These are phyloP conservation scores for Trichophaea hybrida DNA, from an alignment of 2,329 filamentous ascomycete genomes.

Conservation along the genomic window DNA sequence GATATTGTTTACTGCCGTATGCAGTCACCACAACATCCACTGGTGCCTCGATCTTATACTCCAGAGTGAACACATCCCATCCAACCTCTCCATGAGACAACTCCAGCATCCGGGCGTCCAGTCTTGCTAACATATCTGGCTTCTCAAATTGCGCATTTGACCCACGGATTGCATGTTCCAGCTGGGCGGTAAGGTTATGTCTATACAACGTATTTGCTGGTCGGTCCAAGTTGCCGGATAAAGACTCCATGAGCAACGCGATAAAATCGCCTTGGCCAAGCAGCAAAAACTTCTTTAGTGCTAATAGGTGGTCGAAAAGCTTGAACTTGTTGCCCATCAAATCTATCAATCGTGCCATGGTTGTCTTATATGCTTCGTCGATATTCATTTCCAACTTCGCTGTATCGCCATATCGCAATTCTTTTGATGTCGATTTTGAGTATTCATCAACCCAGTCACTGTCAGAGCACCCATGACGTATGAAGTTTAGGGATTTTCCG, in stretches of 20 bases:
- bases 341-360: slow-evolving; percentile 85
- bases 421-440: slow-evolving; percentile 81
- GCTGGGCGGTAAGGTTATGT: slow-evolving; percentile 90
- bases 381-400: slow-evolving; percentile 84
- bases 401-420: slow-evolving; percentile 83
- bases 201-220: slow-evolving; percentile 95
- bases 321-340: slow-evolving; percentile 94
- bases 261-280: slow-evolving; percentile 96
- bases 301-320: slow-evolving; percentile 78
- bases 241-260: slow-evolving; percentile 87
- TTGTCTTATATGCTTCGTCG: slow-evolving; percentile 92
- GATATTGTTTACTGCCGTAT: slow-evolving; percentile 87
- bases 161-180: slow-evolving; percentile 91
- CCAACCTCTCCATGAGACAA: slow-evolving; percentile 92
- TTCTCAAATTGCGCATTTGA: slow-evolving; percentile 95
- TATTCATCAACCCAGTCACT: slow-evolving; percentile 92
- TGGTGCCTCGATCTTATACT: slow-evolving; percentile 94
- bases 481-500: slow-evolving; percentile 95
- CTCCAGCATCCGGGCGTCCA: slow-evolving; percentile 97
- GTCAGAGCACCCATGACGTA: slow-evolving; percentile 86
- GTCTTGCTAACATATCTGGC: slow-evolving; percentile 72
- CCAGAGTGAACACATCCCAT: slow-evolving; percentile 97
- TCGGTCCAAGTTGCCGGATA: slow-evolving; percentile 81
- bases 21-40: slow-evolving; percentile 95
- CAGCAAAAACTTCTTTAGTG: slow-evolving; percentile 86